Percentiles rank a stretch among this genome's conserved stretches.
These are phyloP conservation scores for Colletotrichum coccodes DNA, from an alignment of 2,329 filamentous ascomycete genomes.

Conservation along the genomic window DNA sequence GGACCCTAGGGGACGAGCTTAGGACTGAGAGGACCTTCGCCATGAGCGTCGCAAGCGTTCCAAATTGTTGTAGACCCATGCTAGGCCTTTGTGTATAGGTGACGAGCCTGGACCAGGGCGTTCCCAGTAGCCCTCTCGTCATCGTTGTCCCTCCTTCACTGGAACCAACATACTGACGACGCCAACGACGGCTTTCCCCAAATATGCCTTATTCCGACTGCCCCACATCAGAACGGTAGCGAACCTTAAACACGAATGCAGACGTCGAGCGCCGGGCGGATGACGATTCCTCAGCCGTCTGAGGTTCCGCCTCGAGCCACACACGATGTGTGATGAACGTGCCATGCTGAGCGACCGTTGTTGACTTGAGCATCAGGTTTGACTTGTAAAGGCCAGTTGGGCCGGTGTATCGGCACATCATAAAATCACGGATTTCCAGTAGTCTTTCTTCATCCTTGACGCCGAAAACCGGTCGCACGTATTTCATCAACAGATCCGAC, in stretches of 20 bases:
- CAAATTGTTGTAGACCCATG: no score
- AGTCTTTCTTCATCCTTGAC: not conserved
- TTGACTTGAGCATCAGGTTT: not conserved
- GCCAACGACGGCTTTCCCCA: not conserved
- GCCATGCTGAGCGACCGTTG: not conserved
- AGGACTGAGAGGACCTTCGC: no score
- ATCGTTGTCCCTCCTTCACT: no score
- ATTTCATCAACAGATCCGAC: not conserved
- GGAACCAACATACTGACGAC: no score
- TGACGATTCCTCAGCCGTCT: not conserved
- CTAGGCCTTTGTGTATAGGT: no score
- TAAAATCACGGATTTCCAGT: not conserved
- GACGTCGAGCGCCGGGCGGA: not conserved
- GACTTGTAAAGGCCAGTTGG: not conserved
- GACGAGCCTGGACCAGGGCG: no score
- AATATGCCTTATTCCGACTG: not conserved
- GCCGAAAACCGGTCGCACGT: not conserved
- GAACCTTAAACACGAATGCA: not conserved
- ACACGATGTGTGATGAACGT: not conserved
- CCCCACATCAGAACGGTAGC: not conserved
- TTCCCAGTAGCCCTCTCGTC: no score
- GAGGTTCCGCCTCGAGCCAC: not conserved
- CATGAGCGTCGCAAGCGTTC: no score
- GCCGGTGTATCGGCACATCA: not conserved
- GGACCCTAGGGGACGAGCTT: no score